Percentiles rank a stretch among this genome's conserved stretches.
phyloP scores from a whole-genome alignment of 805 yeast genomes.

The Soucietia sequanensis region DNA sequence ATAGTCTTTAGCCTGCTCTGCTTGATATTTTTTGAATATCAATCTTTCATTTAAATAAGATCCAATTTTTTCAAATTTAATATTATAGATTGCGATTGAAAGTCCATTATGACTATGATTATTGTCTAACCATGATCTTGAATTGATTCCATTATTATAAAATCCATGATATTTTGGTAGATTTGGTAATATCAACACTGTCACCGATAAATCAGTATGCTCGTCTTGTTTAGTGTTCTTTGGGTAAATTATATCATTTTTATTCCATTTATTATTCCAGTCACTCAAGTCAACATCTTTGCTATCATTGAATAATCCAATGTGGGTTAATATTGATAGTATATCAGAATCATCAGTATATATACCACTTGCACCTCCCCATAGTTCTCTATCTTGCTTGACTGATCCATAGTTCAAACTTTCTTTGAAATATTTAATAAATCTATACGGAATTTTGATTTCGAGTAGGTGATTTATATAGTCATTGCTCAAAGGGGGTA shows the following conservation, averaged over 20 bases:
- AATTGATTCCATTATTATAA: conserved; percentile 64
- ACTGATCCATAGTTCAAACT: conserved; percentile 41
- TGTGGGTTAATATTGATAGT: conserved; percentile 69
- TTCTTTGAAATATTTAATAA: conserved; percentile 36
- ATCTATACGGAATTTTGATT: conserved; percentile 52
- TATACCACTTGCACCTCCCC: conserved; percentile 82
- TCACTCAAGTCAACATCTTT: conserved; percentile 28
- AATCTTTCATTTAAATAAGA: conserved; percentile 26
- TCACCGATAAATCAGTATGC: conserved; percentile 51
- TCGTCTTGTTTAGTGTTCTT: conserved; percentile 16
- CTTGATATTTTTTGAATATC: conserved; percentile 26
- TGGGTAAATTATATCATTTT: conserved; percentile 25
- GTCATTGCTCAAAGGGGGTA: conserved; percentile 37
- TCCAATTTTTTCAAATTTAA: conserved; percentile 45
- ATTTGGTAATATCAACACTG: conserved; percentile 65
- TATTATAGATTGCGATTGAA: conserved; percentile 60
- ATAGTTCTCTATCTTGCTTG: conserved; percentile 45
- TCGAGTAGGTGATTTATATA: conserved; percentile 47
- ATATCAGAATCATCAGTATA: conserved; percentile 94
- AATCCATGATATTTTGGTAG: conserved; percentile 64
- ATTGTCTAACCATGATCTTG: conserved; percentile 64
- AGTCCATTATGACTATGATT: conserved; percentile 70
- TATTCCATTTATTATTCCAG: conserved; percentile 32
- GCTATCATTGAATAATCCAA: conserved; percentile 56
- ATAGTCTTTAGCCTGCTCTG: conserved; percentile 25